Conservation (phyloP, 1,139 yeast genomes). For the Kodamaea ohmeri region DNA sequence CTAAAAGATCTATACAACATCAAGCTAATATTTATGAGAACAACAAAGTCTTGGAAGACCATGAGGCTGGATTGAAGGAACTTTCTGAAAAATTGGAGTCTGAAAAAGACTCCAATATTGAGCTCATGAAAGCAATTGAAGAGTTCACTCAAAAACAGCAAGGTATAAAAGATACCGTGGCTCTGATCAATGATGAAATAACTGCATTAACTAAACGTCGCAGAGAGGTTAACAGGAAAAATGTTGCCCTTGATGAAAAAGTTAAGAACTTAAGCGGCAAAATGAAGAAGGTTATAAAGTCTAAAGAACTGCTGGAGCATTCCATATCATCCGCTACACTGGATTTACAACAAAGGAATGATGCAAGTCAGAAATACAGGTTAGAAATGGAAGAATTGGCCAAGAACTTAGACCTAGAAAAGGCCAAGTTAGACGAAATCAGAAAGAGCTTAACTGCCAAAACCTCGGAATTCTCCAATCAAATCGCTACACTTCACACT, state of each 20-base stretch:
- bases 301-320: conserved; percentile 35
- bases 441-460: conserved; percentile 68
- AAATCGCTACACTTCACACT: conserved; percentile 62
- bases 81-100: conserved; percentile 43
- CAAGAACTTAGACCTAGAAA: conserved; percentile 50
- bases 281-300: conserved; percentile 59
- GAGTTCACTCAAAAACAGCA: conserved; percentile 37
- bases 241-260: conserved; percentile 73
- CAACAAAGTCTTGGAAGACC: conserved; percentile 38
- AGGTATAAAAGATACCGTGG: conserved; percentile 29
- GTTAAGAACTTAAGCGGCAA: conserved; percentile 61
- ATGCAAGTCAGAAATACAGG: conserved; percentile 41
- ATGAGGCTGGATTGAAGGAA: conserved; percentile 30
- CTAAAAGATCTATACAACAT: conserved; percentile 52
- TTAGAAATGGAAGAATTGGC: conserved; percentile 47
- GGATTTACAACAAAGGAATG: conserved; percentile 46
- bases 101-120: conserved; percentile 49
- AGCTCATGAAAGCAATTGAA: conserved; percentile 41
- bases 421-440: conserved; percentile 55
- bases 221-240: conserved; percentile 43
- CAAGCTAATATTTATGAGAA: conserved; percentile 53
- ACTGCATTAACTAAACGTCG: conserved; percentile 34
- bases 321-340: conserved; percentile 41
- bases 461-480: conserved; percentile 61
- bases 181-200: conserved; percentile 29